A percentile compares a stretch with the other conserved stretches of the same genome.
Conservation (phyloP, 495 filamentous ascomycete species). For the Penicillium coffeae region DNA sequence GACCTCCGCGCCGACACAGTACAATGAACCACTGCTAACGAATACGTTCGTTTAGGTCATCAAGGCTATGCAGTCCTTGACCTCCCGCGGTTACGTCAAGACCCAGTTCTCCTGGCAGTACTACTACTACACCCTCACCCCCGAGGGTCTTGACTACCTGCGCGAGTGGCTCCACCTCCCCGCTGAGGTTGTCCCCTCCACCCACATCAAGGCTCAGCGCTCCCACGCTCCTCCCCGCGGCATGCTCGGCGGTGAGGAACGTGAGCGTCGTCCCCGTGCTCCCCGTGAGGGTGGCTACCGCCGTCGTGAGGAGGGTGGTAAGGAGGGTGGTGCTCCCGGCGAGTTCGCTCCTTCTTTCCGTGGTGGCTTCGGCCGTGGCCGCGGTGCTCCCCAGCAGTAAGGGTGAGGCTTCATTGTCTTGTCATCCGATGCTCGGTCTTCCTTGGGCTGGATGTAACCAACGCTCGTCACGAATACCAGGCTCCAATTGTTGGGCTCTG, state of each 20-base stretch:
- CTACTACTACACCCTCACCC: slow-evolving; percentile 99
- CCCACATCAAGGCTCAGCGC: slow-evolving; percentile 99
- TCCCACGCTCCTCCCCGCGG: slow-evolving; percentile 96
- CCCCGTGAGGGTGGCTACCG: slow-evolving; percentile 93
- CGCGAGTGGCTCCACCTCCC: slow-evolving; percentile 99
- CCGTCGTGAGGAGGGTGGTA: slow-evolving; percentile 81
- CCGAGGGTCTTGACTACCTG: slow-evolving; percentile 99
- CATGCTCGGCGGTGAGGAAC: slow-evolving; percentile 94
- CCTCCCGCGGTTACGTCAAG: slow-evolving; percentile 96
- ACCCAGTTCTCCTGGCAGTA: slow-evolving; percentile 99
- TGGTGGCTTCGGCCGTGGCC: slow-evolving; percentile 90
- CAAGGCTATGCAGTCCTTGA: slow-evolving; percentile 97
- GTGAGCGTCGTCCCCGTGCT: slow-evolving; percentile 74
- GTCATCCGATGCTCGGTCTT: slow-evolving; percentile 37
- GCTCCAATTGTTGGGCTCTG: slow-evolving; percentile 5
- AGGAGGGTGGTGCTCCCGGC: slow-evolving; percentile 93
- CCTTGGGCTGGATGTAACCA: slow-evolving; percentile 31
- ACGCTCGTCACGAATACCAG: slow-evolving; percentile 32
- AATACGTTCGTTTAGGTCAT: slow-evolving; percentile 58
- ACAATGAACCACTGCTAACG: background rate
- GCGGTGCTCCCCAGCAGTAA: slow-evolving; percentile 69
- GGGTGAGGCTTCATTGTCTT: slow-evolving; percentile 25
- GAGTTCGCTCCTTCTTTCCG: slow-evolving; percentile 96
- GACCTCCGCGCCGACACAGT: background rate
- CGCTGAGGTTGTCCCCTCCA: slow-evolving; percentile 98